Base-by-base conservation (phyloP, 352 stramenopile species). In the Pythium pectinolyticum region DNA sequence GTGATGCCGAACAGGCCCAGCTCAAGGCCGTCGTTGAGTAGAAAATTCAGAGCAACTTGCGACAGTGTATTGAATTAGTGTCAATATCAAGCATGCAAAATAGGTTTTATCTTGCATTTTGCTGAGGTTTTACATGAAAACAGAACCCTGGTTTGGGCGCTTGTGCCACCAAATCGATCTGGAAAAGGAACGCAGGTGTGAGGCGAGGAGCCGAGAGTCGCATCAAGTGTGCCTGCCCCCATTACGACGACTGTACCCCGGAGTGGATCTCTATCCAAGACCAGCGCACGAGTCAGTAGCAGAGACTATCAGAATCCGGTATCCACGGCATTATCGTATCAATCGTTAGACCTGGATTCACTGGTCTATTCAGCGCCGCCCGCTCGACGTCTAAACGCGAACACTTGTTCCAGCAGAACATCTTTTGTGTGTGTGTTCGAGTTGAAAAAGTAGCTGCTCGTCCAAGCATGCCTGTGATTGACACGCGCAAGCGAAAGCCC, bases 1-100 rank as follows among this genome's bases (percentile, higher is more conserved):
- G 47, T 46, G 63, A 60, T 72, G 80, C 61, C 30, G 70, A 80
- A 48, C 59, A 78, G 39, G 58, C 73, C 25, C 53, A 67, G 45
- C 24, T 43, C 25, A 54, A 41, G 48, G 49, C 49, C 35, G 30
- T 25, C 39, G n/a, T n/a, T n/a, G 22, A 56, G 37, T 63, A 56
- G 53, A 30, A 25, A 22, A 27, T 28, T 8, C 40, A 4, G 50
- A 49, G 28, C 9, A 30, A 9, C 25, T 41, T 49, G 22, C 20
- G 22, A 31, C 19, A 63, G 64, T 27, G 30, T 63, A 64, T 48
- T 69, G 55, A 64, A 43, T 46, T 68, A 63, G 47, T 19, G 17
- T n/a, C 28, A 39, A 32, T 50, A 35, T 48, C 32, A 20, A 20
- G 28, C 37, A 24, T 72, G 69, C 69, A 77, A 77, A 77, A 77